Conservation (phyloP, 495 filamentous ascomycete species). For the Opeltia flavorubescens region DNA sequence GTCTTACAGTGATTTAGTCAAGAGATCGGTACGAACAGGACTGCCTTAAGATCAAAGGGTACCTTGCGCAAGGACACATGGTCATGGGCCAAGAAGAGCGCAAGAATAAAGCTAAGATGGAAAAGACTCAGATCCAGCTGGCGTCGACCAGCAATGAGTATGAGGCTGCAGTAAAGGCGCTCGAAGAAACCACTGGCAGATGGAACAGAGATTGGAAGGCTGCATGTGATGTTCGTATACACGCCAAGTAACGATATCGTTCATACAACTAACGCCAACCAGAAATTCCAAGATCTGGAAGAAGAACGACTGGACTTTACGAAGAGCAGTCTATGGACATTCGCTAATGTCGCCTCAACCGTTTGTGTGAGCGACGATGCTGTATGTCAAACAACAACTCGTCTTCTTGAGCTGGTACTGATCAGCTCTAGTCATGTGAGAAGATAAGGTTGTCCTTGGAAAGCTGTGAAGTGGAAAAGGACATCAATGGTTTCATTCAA, state of each 20-base stretch:
- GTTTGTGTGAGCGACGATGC: constrained; percentile 99
- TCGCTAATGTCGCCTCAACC: constrained; percentile 92
- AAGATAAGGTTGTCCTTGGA: constrained; percentile 92
- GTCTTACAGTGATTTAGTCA: constrained; percentile 40
- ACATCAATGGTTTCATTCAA: constrained; percentile 80
- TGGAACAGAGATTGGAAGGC: constrained; percentile 99
- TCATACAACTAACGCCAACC: constrained; percentile 16
- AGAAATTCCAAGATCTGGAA: constrained; percentile 98
- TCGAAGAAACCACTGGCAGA: constrained; percentile 90
- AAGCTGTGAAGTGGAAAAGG: constrained; percentile 90
- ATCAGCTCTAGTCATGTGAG: constrained; percentile 56
- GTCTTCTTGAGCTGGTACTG: constrained; percentile 9
- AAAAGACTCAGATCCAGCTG: constrained; percentile 94
- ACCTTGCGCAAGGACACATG: constrained; percentile 97
- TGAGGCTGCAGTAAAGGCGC: constrained; percentile 73
- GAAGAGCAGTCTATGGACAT: constrained; percentile 94
- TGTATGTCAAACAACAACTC: constrained; percentile 29
- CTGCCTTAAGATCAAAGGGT: constrained; percentile 94
- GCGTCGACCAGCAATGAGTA: constrained; percentile 86
- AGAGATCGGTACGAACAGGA: constrained; percentile 94
- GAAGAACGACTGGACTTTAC: constrained; percentile 94
- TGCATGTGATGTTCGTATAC: constrained; percentile 60
- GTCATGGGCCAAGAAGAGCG: constrained; percentile 99
- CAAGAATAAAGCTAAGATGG: constrained; percentile 96
- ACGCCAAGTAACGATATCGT: background rate